These are phyloP conservation scores for Nemania sp. DNA, from an alignment of 2,329 filamentous ascomycete species.

Conservation along the genomic window DNA sequence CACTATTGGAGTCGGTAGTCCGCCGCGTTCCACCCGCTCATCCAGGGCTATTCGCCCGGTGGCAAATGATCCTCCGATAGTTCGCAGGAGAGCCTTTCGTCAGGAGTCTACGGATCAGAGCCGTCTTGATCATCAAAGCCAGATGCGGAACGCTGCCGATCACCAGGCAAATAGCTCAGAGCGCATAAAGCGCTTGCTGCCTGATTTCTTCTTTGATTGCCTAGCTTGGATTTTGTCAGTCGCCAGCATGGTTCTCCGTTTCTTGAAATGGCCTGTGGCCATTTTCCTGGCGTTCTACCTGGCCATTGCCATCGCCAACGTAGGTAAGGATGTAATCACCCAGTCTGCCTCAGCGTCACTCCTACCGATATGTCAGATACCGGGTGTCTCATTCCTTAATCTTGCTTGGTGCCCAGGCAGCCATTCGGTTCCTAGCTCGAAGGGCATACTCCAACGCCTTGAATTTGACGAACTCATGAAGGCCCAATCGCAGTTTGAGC, in stretches of 20 bases:
- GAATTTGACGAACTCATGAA: conserved; percentile 82
- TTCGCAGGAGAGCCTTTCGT: conserved; percentile 48
- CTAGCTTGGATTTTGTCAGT: conserved; percentile 67
- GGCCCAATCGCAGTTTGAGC: conserved; percentile 80
- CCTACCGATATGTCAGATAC: conserved; percentile 77
- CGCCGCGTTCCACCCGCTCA: conserved; percentile 51
- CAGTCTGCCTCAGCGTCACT: conserved; percentile 71
- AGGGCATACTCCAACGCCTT: conserved; percentile 52
- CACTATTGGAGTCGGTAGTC: conserved; percentile 56
- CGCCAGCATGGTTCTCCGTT: conserved; percentile 68
- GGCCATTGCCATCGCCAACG: conserved; percentile 67
- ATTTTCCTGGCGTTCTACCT: conserved; percentile 72
- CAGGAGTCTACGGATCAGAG: conserved; percentile 41
- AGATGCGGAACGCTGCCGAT: conserved; percentile 28
- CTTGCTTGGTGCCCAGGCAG: conserved; percentile 71
- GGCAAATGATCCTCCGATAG: conserved; percentile 45
- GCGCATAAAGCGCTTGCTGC: conserved; percentile 53
- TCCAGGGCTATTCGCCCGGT: conserved; percentile 52
- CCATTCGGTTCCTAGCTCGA: conserved; percentile 3
- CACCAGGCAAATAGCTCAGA: conserved; percentile 45
- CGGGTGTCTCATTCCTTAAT: conserved; percentile 70
- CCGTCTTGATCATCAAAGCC: conserved; percentile 31
- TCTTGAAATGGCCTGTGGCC: conserved; percentile 73
- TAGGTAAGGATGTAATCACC: conserved; percentile 72
- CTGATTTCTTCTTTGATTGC: conserved; percentile 55